A percentile compares a stretch with the other conserved stretches of the same genome.
phyloP scores from a whole-genome alignment of 1,284 basidiomycete genomes.

The Cutaneotrichosporon daszewskae region DNA sequence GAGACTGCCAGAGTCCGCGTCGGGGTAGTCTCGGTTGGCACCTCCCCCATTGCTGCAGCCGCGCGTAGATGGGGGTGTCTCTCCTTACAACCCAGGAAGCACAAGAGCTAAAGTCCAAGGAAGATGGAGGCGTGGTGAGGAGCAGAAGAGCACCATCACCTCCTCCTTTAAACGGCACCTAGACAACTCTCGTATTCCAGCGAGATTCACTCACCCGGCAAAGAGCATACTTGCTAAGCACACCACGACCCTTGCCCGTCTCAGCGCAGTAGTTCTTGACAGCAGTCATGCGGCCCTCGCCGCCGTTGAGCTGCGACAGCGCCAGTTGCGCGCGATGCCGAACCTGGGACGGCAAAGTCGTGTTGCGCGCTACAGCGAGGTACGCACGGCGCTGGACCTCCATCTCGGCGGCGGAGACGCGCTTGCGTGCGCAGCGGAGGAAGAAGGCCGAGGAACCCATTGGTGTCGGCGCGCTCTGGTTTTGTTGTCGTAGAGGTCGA shows the following conservation, averaged over 20 bases:
- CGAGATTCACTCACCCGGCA: not conserved
- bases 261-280: constrained; percentile 84
- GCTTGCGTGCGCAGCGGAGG: constrained; percentile 42
- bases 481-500: no score
- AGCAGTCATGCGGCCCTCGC: constrained; percentile 61
- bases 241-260: constrained; percentile 71
- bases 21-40: not conserved
- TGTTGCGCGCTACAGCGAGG: constrained; percentile 83
- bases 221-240: constrained; percentile 9
- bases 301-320: constrained; percentile 76
- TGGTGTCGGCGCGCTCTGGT: no score
- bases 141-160: no score
- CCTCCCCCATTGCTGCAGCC: not conserved
- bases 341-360: constrained; percentile 71
- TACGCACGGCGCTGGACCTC: constrained; percentile 80
- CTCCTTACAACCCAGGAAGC: not conserved
- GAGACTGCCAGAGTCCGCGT: not conserved
- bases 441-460: constrained; percentile 34
- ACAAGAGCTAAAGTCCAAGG: not conserved
- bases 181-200: no score
- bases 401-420: constrained; percentile 53
- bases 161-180: not conserved
- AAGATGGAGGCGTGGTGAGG: no score
- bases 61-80: no score
- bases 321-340: constrained; percentile 95